Percentiles rank a stretch among this genome's conserved stretches.
Evolutionary conservation across 2,329 filamentous ascomycete genomes (phyloP).

Genomic region (Plectosphaerella sp.): DNA sequence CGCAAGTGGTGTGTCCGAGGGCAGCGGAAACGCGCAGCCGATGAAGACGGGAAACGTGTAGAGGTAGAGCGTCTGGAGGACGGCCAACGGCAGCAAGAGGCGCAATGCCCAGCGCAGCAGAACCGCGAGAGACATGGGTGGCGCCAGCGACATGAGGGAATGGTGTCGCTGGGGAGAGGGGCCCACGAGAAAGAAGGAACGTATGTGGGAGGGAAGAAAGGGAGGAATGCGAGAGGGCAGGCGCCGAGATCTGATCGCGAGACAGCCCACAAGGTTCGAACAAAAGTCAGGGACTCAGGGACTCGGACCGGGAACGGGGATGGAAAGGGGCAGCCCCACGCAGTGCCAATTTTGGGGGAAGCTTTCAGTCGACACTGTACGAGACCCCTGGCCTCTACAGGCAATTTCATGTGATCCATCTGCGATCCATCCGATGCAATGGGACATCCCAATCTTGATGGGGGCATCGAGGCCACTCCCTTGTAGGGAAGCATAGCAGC

Average conservation of each 20-base stretch:
- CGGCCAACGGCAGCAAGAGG: slow-evolving; percentile 58
- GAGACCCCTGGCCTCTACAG: not conserved
- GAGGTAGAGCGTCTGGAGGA: slow-evolving; percentile 70
- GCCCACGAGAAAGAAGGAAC: not conserved
- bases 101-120: slow-evolving; percentile 53
- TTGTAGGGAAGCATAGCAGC: too few relatives aligned
- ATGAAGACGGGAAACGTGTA: slow-evolving; percentile 84
- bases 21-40: slow-evolving; percentile 73
- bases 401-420: not conserved
- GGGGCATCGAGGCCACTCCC: too few relatives aligned
- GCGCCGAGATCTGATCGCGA: not conserved
- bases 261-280: not conserved
- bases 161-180: not conserved
- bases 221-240: not conserved
- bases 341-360: not conserved
- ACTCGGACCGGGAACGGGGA: not conserved
- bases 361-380: not conserved
- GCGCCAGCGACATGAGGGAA: not conserved
- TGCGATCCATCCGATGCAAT: too few relatives aligned
- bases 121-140: slow-evolving; percentile 46
- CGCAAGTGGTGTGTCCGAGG: slow-evolving; percentile 18
- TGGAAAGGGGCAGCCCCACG: not conserved
- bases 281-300: not conserved
- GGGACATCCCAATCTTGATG: too few relatives aligned
- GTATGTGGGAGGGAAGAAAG: not conserved